Evolutionary conservation across 2,329 filamentous ascomycete genomes (phyloP).

Genomic region (Colletotrichum truncatum): DNA sequence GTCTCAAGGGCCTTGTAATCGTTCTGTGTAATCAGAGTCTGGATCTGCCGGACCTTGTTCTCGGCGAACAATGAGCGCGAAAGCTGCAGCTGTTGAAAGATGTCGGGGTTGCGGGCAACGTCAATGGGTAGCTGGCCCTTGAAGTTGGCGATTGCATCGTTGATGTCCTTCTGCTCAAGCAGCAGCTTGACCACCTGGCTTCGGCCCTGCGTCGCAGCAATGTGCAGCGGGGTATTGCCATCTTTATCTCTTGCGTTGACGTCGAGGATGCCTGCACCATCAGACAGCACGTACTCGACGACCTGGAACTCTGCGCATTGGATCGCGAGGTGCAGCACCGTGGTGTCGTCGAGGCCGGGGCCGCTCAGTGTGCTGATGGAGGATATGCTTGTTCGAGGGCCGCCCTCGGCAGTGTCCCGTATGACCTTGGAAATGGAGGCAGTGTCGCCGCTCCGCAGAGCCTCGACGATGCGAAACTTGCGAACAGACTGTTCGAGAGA

Average conservation of each 20-base stretch:
- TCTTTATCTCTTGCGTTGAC: constrained; percentile 92
- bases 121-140: constrained; percentile 88
- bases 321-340: constrained; percentile 90
- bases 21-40: constrained; percentile 75
- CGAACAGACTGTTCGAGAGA: constrained; percentile 92
- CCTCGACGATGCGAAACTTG: constrained; percentile 94
- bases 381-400: constrained; percentile 65
- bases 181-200: constrained; percentile 83
- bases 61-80: constrained; percentile 91
- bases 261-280: constrained; percentile 74
- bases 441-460: constrained; percentile 89
- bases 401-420: constrained; percentile 67
- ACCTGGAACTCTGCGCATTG: constrained; percentile 94
- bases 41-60: constrained; percentile 83
- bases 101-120: constrained; percentile 89
- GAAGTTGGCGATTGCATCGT: constrained; percentile 87
- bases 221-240: constrained; percentile 91
- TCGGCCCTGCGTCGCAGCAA: constrained; percentile 86
- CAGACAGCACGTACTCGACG: constrained; percentile 91
- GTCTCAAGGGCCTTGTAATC: constrained; percentile 83
- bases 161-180: constrained; percentile 83
- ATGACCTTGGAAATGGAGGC: constrained; percentile 89
- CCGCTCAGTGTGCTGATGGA: constrained; percentile 55
- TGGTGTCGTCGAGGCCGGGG: constrained; percentile 78
- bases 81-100: constrained; percentile 94